phyloP scores from a whole-genome alignment of 73 alveolate species.

The Paraurostyla sp. region DNA sequence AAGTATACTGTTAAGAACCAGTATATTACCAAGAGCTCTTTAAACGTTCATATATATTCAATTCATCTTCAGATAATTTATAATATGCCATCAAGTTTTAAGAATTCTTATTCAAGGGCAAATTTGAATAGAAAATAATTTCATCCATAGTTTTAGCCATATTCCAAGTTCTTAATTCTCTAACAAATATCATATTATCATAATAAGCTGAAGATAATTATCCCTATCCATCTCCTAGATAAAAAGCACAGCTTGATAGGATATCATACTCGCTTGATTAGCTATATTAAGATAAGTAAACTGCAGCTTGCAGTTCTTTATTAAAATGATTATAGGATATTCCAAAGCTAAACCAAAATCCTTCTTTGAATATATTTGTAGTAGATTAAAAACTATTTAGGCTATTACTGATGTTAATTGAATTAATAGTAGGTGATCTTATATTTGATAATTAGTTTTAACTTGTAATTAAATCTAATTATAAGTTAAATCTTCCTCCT shows the following conservation, averaged over 20 bases:
- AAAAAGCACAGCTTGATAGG: neutral
- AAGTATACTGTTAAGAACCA: neutral
- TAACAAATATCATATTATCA: slow-evolving; percentile 25
- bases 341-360: slow-evolving; percentile 8
- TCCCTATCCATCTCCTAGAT: slow-evolving; percentile 23
- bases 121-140: neutral
- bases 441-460: neutral
- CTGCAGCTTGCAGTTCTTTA: no score
- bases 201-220: neutral
- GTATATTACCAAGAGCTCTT: neutral
- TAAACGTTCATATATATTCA: neutral
- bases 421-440: neutral
- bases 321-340: neutral
- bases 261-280: neutral
- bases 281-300: no score
- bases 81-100: neutral
- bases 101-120: neutral
- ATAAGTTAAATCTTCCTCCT: neutral
- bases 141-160: neutral
- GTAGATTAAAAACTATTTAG: neutral
- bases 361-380: neutral
- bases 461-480: neutral
- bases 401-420: no score
- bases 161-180: slow-evolving; percentile 56
- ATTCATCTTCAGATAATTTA: slow-evolving; percentile 1